Conservation (phyloP, 176 grass and related monocot genomes). For the Eragrostis nindensis region DNA sequence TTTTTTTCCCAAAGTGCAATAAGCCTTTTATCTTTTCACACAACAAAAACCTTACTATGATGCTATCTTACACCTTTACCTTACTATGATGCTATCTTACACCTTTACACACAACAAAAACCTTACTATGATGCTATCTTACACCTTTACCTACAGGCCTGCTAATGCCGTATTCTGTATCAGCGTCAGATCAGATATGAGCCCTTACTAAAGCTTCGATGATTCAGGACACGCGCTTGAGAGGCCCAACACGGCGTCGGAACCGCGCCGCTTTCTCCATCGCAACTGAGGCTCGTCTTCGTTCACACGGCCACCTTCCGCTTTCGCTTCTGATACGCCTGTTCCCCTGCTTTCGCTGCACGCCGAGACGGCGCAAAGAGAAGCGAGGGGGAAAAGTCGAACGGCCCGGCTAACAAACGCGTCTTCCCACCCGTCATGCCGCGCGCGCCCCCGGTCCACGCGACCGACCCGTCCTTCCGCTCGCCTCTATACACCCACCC, state of each 20-base stretch:
- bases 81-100: too few relatives aligned
- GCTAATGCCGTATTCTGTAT: too few relatives aligned
- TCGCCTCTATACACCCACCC: not conserved
- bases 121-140: too few relatives aligned
- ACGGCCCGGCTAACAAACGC: constrained; percentile 29
- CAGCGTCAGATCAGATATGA: too few relatives aligned
- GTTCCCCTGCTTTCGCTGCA: not conserved
- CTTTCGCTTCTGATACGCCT: not conserved
- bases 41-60: too few relatives aligned
- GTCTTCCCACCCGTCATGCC: constrained; percentile 41
- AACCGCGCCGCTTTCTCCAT: not conserved
- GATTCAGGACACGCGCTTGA: not conserved
- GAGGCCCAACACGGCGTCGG: not conserved
- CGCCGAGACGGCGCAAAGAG: not conserved
- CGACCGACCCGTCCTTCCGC: not conserved
- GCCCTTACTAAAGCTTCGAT: not conserved
- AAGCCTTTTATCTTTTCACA: too few relatives aligned
- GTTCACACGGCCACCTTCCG: not conserved
- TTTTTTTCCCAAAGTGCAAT: too few relatives aligned
- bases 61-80: too few relatives aligned
- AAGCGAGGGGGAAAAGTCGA: not conserved
- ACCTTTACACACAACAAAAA: too few relatives aligned
- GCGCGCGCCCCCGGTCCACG: constrained; percentile 39
- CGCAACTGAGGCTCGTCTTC: not conserved
- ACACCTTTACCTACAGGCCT: too few relatives aligned